phyloP scores from a whole-genome alignment of 345 rosid species.

The Cardamine resedifolia region DNA sequence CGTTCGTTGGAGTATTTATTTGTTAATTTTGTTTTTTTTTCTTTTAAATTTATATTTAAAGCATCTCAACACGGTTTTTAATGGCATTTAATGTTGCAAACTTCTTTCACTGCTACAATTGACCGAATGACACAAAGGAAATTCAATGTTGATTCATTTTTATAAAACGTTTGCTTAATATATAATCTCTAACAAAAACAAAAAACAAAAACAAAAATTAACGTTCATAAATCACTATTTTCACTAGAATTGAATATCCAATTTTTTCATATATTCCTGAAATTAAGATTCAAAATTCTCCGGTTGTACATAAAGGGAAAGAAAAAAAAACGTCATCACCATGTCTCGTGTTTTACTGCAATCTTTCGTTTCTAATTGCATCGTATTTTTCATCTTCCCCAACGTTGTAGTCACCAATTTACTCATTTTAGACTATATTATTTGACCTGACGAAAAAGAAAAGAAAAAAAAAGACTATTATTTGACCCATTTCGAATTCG shows the following conservation, averaged over 20 bases:
- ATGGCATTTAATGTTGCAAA: background rate
- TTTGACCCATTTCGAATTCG: constrained; percentile 18
- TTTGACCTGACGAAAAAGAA: too few relatives aligned
- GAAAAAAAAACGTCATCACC: background rate
- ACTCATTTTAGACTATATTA: background rate
- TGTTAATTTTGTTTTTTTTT: background rate
- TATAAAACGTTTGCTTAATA: background rate
- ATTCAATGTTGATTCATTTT: background rate
- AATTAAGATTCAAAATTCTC: background rate
- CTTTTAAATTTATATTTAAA: background rate
- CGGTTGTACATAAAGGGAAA: background rate
- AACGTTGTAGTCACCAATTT: background rate
- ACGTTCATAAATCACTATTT: background rate
- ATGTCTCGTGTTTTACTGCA: background rate
- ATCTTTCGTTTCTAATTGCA: background rate
- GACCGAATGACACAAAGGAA: background rate
- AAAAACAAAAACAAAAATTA: background rate
- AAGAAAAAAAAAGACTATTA: too few relatives aligned
- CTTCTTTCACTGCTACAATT: background rate
- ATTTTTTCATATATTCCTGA: background rate
- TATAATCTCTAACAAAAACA: background rate
- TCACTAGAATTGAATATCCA: background rate
- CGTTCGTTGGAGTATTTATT: background rate
- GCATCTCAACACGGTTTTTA: background rate
- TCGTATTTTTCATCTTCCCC: background rate